phyloP scores from a whole-genome alignment of 352 stramenopile species.

The Globisporangium solare region DNA sequence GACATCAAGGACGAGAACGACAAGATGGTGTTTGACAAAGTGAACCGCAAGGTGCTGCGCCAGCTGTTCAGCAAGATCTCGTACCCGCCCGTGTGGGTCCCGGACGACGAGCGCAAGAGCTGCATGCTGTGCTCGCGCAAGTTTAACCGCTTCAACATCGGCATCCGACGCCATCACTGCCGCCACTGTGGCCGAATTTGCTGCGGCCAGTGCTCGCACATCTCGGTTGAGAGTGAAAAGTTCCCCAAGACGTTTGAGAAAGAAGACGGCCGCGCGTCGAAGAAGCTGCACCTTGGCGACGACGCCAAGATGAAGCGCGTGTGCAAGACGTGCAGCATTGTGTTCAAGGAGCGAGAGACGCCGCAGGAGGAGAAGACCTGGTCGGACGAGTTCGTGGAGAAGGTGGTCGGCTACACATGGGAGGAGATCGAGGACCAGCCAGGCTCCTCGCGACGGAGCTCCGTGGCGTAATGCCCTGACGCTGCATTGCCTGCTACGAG shows the following conservation, averaged over 20 bases:
- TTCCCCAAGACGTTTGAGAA: constrained; percentile 63
- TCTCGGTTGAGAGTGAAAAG: constrained; percentile 63
- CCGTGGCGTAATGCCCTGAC: constrained; percentile 15
- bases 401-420: constrained; percentile 53
- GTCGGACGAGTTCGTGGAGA: constrained; percentile 54
- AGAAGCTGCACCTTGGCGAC: constrained; percentile 7
- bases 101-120: constrained; percentile 55
- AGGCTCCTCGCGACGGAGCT: constrained; percentile 27
- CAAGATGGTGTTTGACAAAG: constrained; percentile 84
- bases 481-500: no score
- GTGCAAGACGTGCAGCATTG: constrained; percentile 67
- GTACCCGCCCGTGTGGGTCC: constrained; percentile 77
- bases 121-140: constrained; percentile 81
- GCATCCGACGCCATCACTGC: constrained; percentile 79
- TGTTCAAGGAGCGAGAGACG: constrained; percentile 70
- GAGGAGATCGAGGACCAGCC: constrained; percentile 53
- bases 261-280: constrained; percentile 30
- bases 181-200: constrained; percentile 80
- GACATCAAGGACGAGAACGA: constrained; percentile 71
- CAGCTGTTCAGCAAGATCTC: constrained; percentile 75
- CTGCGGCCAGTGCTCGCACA: constrained; percentile 72
- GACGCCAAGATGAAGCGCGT: constrained; percentile 53
- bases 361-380: constrained; percentile 41
- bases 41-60: constrained; percentile 64
- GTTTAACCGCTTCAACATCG: constrained; percentile 59